These are phyloP conservation scores for Colletotrichum tabaci DNA, from an alignment of 2,329 filamentous ascomycete genomes.

Conservation along the genomic window DNA sequence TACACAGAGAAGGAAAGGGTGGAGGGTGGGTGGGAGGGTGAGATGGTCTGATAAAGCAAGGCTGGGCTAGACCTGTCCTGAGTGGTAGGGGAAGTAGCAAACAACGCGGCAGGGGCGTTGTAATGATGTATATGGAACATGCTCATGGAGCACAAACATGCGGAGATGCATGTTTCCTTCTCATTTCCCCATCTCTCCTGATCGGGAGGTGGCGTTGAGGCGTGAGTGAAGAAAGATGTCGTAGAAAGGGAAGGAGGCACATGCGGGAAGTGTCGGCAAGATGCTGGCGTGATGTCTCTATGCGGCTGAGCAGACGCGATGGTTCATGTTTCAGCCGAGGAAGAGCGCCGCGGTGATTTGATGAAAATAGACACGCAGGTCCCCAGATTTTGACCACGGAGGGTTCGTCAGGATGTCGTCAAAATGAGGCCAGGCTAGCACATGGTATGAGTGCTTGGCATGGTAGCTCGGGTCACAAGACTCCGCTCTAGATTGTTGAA, in stretches of 20 bases:
- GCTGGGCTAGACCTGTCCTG: not conserved
- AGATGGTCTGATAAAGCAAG: not conserved
- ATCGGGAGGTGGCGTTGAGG: not conserved
- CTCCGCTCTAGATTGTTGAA: not conserved
- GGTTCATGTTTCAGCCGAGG: slow-evolving; percentile 4
- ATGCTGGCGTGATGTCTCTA: not conserved
- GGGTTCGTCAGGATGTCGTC: not conserved
- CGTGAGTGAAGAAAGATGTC: not conserved
- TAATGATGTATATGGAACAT: not conserved
- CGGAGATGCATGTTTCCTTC: slow-evolving; percentile 20
- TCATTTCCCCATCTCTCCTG: not conserved
- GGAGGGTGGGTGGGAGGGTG: not conserved
- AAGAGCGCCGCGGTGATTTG: slow-evolving; percentile 1
- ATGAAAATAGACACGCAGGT: slow-evolving; percentile 6
- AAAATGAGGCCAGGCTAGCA: not conserved
- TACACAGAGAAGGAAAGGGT: not conserved
- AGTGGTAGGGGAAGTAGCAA: not conserved
- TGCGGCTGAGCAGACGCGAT: slow-evolving; percentile 8
- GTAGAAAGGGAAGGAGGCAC: not conserved
- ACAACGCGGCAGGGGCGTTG: not conserved
- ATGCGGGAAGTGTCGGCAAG: not conserved
- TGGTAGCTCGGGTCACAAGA: not conserved
- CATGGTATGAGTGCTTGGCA: not conserved
- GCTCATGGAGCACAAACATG: not conserved
- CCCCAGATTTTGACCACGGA: not conserved